These are phyloP conservation scores for Datisca glomerata DNA, from an alignment of 306 rosid genomes.

Conservation along the genomic window DNA sequence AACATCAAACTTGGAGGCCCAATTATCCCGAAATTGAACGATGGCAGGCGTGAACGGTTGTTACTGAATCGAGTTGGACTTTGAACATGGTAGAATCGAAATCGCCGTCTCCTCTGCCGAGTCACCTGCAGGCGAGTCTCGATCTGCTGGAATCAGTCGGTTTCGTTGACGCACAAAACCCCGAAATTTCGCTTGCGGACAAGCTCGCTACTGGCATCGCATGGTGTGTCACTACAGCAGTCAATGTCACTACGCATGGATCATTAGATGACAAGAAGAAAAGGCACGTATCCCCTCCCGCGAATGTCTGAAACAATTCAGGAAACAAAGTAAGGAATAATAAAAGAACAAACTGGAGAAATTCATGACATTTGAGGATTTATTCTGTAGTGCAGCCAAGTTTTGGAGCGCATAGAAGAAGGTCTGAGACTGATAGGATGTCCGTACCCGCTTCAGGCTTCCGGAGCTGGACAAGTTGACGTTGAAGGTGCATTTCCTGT, in stretches of 20 bases:
- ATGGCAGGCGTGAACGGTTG: too few species aligned
- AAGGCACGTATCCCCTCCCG: conserved; percentile 18
- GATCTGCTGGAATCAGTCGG: conserved; percentile 24
- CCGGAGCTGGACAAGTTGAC: conserved; percentile 19
- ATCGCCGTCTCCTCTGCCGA: conserved; percentile 4
- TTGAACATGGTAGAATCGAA: conserved; percentile 15
- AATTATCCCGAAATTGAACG: not conserved
- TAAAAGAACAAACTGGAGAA: not conserved
- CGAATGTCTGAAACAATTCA: not conserved
- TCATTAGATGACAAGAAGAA: conserved; percentile 2
- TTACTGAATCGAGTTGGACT: too few species aligned
- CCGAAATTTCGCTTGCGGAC: conserved; percentile 16
- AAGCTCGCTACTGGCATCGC: conserved; percentile 24
- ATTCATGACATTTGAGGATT: not conserved
- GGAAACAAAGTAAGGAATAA: not conserved
- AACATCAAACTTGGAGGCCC: not conserved
- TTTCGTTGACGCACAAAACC: conserved; percentile 13
- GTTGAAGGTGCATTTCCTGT: conserved; percentile 25
- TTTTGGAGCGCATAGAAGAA: conserved; percentile 25
- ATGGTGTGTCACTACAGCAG: conserved; percentile 32
- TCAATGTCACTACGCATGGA: conserved; percentile 6
- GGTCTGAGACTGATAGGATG: conserved; percentile 29
- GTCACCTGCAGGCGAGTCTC: conserved; percentile 10
- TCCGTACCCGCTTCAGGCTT: conserved; percentile 26
- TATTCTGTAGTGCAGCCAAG: conserved; percentile 15